These are phyloP conservation scores for Lasiosphaeria ovina DNA, from an alignment of 495 filamentous ascomycete genomes.

Conservation along the genomic window DNA sequence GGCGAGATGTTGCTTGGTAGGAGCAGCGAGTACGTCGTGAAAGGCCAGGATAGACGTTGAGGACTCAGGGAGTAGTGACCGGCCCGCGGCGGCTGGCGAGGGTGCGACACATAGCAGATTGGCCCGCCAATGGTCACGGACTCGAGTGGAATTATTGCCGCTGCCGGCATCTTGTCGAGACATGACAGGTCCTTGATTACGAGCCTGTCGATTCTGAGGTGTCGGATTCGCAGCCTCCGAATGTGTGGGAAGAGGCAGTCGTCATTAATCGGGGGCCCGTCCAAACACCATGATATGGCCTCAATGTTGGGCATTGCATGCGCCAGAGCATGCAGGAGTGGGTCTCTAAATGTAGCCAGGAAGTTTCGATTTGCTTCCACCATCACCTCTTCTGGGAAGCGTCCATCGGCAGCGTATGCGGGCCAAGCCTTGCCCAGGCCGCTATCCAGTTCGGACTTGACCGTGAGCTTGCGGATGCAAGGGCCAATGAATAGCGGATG, in stretches of 20 bases:
- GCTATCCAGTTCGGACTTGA: not conserved
- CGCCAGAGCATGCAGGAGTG: not conserved
- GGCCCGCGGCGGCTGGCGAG: no score
- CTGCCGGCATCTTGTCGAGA: no score
- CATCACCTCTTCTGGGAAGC: not conserved
- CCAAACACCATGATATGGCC: not conserved
- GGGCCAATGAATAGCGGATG: not conserved
- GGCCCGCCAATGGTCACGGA: no score
- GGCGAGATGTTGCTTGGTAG: no score
- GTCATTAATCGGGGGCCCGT: not conserved
- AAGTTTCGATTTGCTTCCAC: not conserved
- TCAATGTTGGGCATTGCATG: not conserved
- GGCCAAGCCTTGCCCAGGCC: not conserved
- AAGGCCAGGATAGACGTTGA: no score
- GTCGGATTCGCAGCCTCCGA: not conserved
- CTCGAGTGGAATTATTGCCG: no score
- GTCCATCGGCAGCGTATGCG: not conserved
- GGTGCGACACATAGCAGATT: no score
- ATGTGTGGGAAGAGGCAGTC: not conserved
- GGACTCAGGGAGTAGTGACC: no score
- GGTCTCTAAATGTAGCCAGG: not conserved
- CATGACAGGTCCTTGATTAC: no score
- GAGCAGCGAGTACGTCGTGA: no score
- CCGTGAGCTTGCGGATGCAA: not conserved
- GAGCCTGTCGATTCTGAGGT: no score